Conservation (phyloP, 768 basidiomycete genomes). For the Coprinopsis strossmayeri region DNA sequence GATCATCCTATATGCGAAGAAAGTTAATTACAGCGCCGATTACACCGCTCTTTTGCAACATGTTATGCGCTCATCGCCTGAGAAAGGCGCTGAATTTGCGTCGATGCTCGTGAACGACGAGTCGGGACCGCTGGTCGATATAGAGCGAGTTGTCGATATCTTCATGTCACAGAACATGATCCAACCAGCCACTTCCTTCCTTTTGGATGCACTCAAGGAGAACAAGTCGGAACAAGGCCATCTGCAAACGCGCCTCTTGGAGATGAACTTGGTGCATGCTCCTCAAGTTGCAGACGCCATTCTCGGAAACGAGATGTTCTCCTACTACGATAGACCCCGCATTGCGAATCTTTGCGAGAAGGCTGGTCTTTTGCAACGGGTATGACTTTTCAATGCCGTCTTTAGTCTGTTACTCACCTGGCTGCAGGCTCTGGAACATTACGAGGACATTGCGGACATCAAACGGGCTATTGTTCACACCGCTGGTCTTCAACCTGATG, state of each 20-base stretch:
- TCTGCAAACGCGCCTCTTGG: constrained; percentile 91
- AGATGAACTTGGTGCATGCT: constrained; percentile 97
- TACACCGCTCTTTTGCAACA: constrained; percentile 91
- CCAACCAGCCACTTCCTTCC: constrained; percentile 96
- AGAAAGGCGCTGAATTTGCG: constrained; percentile 99
- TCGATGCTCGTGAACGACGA: constrained; percentile 91
- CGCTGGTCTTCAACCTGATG: constrained; percentile 75
- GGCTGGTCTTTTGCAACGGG: constrained; percentile 90
- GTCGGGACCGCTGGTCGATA: constrained; percentile 82
- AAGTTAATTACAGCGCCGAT: constrained; percentile 90
- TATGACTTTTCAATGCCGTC: no score
- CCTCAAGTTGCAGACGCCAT: constrained; percentile 99
- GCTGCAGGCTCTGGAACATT: constrained; percentile 97
- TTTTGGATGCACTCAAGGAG: constrained; percentile 95
- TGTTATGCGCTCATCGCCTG: constrained; percentile 92
- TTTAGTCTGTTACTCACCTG: no score
- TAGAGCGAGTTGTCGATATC: constrained; percentile 95
- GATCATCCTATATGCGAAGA: constrained; percentile 96
- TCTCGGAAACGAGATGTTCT: constrained; percentile 97
- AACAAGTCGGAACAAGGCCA: constrained; percentile 97
- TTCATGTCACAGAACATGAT: constrained; percentile 99
- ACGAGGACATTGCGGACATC: constrained; percentile 97
- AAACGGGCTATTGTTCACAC: constrained; percentile 97
- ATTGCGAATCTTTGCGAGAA: constrained; percentile 99
- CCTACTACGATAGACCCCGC: constrained; percentile 91